phyloP scores from a whole-genome alignment of 129 eudicot genomes.

The Kitagawia praeruptora region DNA sequence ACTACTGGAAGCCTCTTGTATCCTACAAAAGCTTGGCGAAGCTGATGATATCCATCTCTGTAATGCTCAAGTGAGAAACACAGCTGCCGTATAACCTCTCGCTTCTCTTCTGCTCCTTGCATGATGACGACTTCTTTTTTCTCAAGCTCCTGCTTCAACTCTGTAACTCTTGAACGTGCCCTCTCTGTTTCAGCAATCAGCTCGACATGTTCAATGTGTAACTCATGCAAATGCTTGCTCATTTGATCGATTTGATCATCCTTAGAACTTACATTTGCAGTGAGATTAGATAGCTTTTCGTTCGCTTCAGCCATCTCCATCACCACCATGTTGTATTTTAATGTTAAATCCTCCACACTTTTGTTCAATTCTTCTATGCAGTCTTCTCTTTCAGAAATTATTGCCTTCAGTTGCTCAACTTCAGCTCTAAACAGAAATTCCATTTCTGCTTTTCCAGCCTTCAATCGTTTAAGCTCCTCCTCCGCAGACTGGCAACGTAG shows the following conservation, averaged over 20 bases:
- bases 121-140: constrained; percentile 32
- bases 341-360: constrained; percentile 13
- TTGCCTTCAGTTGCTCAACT: constrained; percentile 38
- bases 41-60: constrained; percentile 51
- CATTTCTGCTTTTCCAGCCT: constrained; percentile 36
- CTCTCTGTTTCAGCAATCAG: constrained; percentile 39
- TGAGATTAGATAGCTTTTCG: constrained; percentile 20
- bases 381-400: constrained; percentile 25
- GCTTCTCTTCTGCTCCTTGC: constrained; percentile 80
- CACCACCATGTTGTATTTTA: constrained; percentile 16
- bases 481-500: constrained; percentile 55
- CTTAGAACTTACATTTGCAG: constrained; percentile 25
- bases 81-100: constrained; percentile 82
- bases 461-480: constrained; percentile 49
- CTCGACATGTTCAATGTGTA: constrained; percentile 50
- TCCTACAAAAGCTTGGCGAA: constrained; percentile 50
- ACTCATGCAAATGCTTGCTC: constrained; percentile 44
- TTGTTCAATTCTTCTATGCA: constrained; percentile 20
- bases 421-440: constrained; percentile 30
- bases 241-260: constrained; percentile 26
- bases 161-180: constrained; percentile 27
- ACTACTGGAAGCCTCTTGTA: constrained; percentile 37
- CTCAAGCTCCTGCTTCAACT: constrained; percentile 42
- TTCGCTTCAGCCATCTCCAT: constrained; percentile 26
- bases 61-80: constrained; percentile 67